These are phyloP conservation scores for Bipolaris sorokiniana DNA, from an alignment of 2,329 filamentous ascomycete species.

Conservation along the genomic window DNA sequence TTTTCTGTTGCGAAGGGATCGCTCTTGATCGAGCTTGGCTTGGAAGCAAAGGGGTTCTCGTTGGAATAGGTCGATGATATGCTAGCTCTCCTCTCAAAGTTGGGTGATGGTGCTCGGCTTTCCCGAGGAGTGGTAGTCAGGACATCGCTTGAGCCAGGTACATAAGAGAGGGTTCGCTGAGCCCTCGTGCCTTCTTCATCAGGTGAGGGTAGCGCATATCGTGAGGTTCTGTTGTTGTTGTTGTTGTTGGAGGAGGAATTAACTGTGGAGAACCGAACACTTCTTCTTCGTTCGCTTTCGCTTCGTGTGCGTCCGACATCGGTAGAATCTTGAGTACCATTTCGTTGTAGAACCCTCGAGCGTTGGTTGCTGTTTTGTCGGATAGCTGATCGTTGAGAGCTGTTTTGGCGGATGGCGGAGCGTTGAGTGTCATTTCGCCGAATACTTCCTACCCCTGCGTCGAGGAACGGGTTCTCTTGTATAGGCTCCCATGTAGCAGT, in stretches of 20 bases:
- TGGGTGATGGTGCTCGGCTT: slow-evolving; percentile 12
- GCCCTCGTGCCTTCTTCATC: neutral
- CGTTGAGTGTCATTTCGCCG: slow-evolving; percentile 15
- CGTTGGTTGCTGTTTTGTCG: slow-evolving; percentile 16
- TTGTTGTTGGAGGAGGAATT: neutral
- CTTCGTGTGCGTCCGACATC: slow-evolving; percentile 13
- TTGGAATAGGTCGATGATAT: slow-evolving; percentile 11
- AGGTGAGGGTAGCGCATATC: slow-evolving; percentile 3
- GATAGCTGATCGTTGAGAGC: slow-evolving; percentile 11
- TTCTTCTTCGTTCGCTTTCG: slow-evolving; percentile 7
- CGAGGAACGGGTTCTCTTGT: slow-evolving; percentile 15
- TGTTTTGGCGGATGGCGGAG: slow-evolving; percentile 2
- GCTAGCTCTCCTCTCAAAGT: neutral
- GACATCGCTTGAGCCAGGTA: slow-evolving; percentile 5
- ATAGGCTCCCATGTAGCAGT: slow-evolving; percentile 25
- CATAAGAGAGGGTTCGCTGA: slow-evolving; percentile 10
- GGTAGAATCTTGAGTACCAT: slow-evolving; percentile 11
- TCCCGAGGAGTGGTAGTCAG: slow-evolving; percentile 7
- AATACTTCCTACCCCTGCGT: slow-evolving; percentile 14
- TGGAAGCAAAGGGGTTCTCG: slow-evolving; percentile 21
- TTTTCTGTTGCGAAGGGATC: slow-evolving; percentile 14
- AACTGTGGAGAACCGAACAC: slow-evolving; percentile 4
- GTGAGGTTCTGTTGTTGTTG: slow-evolving; percentile 4
- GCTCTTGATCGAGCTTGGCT: slow-evolving; percentile 15
- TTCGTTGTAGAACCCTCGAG: slow-evolving; percentile 4